Percentiles rank a stretch among this genome's conserved stretches.
These are phyloP conservation scores for Phytopythium sindhum DNA, from an alignment of 352 stramenopile genomes.

Conservation along the genomic window DNA sequence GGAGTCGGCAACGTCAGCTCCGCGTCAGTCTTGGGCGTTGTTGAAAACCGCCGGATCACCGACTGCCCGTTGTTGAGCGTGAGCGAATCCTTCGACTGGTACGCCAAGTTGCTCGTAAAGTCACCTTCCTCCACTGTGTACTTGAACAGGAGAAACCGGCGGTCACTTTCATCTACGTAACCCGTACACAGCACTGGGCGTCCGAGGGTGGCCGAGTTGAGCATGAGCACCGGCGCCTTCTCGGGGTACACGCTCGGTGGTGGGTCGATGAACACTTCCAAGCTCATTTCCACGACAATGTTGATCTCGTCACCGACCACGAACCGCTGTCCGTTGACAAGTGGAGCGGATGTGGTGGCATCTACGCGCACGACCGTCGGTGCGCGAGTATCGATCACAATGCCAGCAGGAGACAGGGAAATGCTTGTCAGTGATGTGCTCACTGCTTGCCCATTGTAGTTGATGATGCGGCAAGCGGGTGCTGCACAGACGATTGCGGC, in stretches of 20 bases:
- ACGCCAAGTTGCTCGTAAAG: constrained; percentile 44
- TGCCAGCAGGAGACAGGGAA: constrained; percentile 36
- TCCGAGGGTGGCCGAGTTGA: constrained; percentile 48
- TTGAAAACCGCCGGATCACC: constrained; percentile 80
- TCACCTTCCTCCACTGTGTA: constrained; percentile 70
- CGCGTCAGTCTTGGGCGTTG: constrained; percentile 66
- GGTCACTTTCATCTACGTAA: constrained; percentile 45
- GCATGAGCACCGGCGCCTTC: constrained; percentile 64
- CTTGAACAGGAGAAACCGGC: constrained; percentile 61
- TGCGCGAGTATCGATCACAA: constrained; percentile 56
- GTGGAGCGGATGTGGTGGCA: constrained; percentile 41
- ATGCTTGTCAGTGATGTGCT: constrained; percentile 39
- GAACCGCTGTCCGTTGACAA: constrained; percentile 62
- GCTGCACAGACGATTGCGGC: constrained; percentile 42
- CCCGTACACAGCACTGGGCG: constrained; percentile 54
- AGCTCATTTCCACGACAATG: constrained; percentile 73
- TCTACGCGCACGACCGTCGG: constrained; percentile 64
- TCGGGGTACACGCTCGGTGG: constrained; percentile 64
- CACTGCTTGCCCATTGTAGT: constrained; percentile 55
- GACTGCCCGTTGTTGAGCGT: constrained; percentile 76
- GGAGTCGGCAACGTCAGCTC: constrained; percentile 56
- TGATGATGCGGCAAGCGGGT: constrained; percentile 50
- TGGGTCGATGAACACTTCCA: constrained; percentile 75
- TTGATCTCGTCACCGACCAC: constrained; percentile 78
- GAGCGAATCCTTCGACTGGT: constrained; percentile 48